Evolutionary conservation across 352 stramenopile genomes (phyloP).

Genomic region (Phytophthora hybrid): DNA sequence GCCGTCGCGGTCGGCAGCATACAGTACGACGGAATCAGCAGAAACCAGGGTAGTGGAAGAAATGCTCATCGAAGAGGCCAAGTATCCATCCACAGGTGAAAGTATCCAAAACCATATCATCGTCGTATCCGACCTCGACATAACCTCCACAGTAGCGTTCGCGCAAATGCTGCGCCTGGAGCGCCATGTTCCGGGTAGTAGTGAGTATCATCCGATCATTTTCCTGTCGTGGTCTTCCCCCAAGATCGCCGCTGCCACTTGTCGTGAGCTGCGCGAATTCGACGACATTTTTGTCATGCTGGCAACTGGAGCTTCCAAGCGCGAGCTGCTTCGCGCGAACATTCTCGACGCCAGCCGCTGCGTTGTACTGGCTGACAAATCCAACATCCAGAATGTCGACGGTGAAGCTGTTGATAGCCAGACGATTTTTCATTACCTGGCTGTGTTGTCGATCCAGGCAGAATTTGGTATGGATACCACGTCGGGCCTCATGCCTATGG

Average conservation of each 20-base stretch:
- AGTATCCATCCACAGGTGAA: slow-evolving; percentile 26
- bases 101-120: slow-evolving; percentile 65
- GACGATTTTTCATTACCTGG: slow-evolving; percentile 77
- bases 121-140: slow-evolving; percentile 64
- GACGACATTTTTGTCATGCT: slow-evolving; percentile 71
- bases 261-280: slow-evolving; percentile 47
- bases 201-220: slow-evolving; percentile 61
- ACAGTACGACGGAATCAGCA: slow-evolving; percentile 4
- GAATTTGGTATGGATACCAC: slow-evolving; percentile 56
- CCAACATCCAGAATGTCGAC: slow-evolving; percentile 61
- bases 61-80: slow-evolving; percentile 51
- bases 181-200: slow-evolving; percentile 41
- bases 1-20: background rate
- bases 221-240: slow-evolving; percentile 69
- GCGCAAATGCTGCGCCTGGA: slow-evolving; percentile 58
- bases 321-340: slow-evolving; percentile 61
- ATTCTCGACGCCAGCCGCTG: slow-evolving; percentile 63
- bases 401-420: slow-evolving; percentile 65
- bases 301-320: slow-evolving; percentile 59
- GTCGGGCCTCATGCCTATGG: slow-evolving; percentile 59
- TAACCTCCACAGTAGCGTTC: slow-evolving; percentile 55
- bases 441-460: slow-evolving; percentile 66
- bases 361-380: slow-evolving; percentile 69
- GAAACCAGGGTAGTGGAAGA: slow-evolving; percentile 26
- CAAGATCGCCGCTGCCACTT: slow-evolving; percentile 29